These are phyloP conservation scores for Microbotryum silenes-acaulis DNA, from an alignment of 1,284 basidiomycete genomes.

Conservation along the genomic window DNA sequence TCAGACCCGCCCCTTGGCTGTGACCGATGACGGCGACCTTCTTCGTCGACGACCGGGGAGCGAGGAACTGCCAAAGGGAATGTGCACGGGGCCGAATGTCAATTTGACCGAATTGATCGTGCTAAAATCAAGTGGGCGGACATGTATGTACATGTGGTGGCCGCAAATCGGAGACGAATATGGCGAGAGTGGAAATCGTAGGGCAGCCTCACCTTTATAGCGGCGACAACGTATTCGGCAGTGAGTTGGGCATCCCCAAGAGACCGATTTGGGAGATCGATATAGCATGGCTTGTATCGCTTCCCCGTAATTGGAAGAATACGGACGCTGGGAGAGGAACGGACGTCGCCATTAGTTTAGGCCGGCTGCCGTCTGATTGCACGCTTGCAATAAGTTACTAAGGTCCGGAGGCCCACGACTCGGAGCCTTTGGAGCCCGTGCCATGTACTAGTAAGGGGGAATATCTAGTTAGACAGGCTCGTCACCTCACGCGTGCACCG, in stretches of 20 bases:
- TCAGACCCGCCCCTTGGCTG: no score
- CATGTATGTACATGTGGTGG: no score
- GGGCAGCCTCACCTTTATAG: neutral
- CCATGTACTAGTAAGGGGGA: conserved; percentile 1
- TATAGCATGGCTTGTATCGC: conserved; percentile 1
- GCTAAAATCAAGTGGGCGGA: no score
- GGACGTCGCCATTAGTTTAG: neutral
- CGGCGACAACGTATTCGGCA: neutral
- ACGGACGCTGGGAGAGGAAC: neutral
- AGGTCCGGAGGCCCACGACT: neutral
- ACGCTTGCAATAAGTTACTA: neutral
- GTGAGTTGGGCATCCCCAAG: conserved; percentile 1
- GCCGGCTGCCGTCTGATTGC: neutral
- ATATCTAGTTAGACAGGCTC: neutral
- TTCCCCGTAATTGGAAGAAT: neutral
- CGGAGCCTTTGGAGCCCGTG: neutral
- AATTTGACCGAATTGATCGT: no score
- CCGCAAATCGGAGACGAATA: no score
- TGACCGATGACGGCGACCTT: no score
- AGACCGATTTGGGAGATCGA: conserved; percentile 1
- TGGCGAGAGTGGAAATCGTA: no score
- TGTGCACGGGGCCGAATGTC: no score
- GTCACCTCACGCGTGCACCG: neutral
- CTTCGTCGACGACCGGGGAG: no score
- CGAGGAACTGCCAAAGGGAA: no score